Evolutionary conservation across 306 rosid species (phyloP).

Genomic region (Quercus alba): DNA sequence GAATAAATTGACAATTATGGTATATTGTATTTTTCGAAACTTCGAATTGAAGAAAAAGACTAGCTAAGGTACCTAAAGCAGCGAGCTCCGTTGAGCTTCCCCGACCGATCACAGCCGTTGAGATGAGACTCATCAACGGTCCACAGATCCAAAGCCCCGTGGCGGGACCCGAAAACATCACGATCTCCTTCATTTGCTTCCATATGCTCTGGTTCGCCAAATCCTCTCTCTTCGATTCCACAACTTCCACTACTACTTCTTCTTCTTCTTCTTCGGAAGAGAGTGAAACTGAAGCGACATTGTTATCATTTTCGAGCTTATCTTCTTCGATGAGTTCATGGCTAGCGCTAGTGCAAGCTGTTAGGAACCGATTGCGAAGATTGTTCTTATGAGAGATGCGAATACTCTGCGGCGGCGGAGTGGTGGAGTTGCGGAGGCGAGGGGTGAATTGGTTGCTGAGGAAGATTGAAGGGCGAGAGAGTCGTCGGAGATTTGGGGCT

Average conservation of each 20-base stretch:
- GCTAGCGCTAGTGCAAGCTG: background rate
- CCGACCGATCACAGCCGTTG: constrained; percentile 30
- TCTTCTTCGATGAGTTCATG: background rate
- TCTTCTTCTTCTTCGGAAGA: background rate
- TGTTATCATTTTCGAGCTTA: background rate
- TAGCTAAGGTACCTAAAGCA: constrained; percentile 29
- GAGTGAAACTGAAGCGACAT: background rate
- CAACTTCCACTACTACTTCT: background rate
- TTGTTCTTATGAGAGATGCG: background rate
- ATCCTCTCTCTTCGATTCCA: constrained; percentile 8
- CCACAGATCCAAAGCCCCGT: constrained; percentile 35
- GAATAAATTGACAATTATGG: too few relatives aligned
- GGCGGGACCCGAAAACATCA: constrained; percentile 35
- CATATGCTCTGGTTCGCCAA: constrained; percentile 18
- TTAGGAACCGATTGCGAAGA: background rate
- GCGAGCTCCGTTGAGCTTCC: constrained; percentile 37
- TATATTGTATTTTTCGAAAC: background rate
- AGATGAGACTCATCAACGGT: constrained; percentile 34
- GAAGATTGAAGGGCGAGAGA: background rate
- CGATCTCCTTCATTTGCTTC: constrained; percentile 28
- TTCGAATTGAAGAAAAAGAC: background rate
- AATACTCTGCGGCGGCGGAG: background rate
- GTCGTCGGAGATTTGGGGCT: background rate
- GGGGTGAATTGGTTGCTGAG: background rate
- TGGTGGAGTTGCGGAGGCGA: background rate